Evolutionary conservation across 148 eudicot species (phyloP).

Genomic region (Cornus kousa): DNA sequence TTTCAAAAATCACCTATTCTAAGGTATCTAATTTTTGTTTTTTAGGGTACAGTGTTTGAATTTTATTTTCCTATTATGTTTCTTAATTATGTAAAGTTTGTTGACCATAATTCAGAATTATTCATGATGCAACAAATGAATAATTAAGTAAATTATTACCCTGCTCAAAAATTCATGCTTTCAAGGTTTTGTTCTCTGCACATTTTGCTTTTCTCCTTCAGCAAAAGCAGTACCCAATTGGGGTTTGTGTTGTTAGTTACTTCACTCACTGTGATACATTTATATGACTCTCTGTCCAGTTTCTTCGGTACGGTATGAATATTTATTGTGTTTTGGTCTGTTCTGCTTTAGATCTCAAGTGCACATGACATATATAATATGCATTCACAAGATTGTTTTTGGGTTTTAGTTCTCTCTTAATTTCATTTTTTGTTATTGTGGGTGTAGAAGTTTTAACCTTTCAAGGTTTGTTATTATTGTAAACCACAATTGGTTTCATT

Average conservation of each 20-base stretch:
- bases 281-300: neutral
- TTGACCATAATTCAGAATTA: no score
- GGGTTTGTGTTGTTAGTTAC: neutral
- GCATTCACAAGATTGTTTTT: neutral
- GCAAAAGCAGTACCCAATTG: constrained; percentile 9
- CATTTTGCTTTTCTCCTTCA: constrained; percentile 9
- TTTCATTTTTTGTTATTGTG: neutral
- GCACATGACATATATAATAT: neutral
- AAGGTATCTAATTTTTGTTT: no score
- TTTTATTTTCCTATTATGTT: no score
- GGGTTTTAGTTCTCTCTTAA: neutral
- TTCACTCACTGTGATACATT: neutral
- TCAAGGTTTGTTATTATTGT: neutral
- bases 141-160: no score
- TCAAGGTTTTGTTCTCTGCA: constrained; percentile 20
- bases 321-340: neutral
- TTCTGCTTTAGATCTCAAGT: neutral
- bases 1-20: no score
- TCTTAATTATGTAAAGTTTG: no score
- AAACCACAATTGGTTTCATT: neutral
- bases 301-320: neutral
- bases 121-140: no score
- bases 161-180: no score
- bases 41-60: no score
- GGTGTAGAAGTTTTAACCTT: neutral